Conservation (phyloP, 2,329 filamentous ascomycete species). For the Trichophyton benhamiae region DNA sequence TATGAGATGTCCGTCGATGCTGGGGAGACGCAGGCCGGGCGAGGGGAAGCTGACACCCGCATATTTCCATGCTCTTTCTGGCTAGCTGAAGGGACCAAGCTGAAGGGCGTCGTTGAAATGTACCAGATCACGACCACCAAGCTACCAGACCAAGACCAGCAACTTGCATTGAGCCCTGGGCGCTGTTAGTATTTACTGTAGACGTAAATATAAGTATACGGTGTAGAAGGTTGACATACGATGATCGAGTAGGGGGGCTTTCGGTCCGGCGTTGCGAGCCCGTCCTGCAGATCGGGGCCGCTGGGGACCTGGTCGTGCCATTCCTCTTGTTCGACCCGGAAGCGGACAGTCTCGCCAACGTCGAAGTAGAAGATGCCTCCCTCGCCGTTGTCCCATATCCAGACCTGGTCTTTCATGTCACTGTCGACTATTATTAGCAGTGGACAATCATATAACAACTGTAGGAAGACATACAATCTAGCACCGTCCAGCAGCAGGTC, state of each 20-base stretch:
- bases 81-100: neutral
- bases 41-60: neutral
- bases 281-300: slow-evolving; percentile 53
- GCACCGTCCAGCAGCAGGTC: slow-evolving; percentile 63
- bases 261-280: slow-evolving; percentile 44
- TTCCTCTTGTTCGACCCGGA: slow-evolving; percentile 73
- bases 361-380: slow-evolving; percentile 73
- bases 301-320: slow-evolving; percentile 81
- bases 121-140: slow-evolving; percentile 31
- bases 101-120: neutral
- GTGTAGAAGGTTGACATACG: slow-evolving; percentile 19
- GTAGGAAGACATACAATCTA: slow-evolving; percentile 47
- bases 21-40: neutral
- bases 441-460: slow-evolving; percentile 13
- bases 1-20: no score
- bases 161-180: slow-evolving; percentile 37
- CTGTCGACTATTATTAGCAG: slow-evolving; percentile 29
- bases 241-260: slow-evolving; percentile 43
- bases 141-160: slow-evolving; percentile 33
- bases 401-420: slow-evolving; percentile 62
- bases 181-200: neutral
- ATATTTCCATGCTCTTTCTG: neutral
- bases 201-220: neutral
- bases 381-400: slow-evolving; percentile 68
- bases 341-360: slow-evolving; percentile 73